Evolutionary conservation across 345 rosid species (phyloP), one percentile per base, ranked within the genome.

Genomic region (Nephelium lappaceum): DNA sequence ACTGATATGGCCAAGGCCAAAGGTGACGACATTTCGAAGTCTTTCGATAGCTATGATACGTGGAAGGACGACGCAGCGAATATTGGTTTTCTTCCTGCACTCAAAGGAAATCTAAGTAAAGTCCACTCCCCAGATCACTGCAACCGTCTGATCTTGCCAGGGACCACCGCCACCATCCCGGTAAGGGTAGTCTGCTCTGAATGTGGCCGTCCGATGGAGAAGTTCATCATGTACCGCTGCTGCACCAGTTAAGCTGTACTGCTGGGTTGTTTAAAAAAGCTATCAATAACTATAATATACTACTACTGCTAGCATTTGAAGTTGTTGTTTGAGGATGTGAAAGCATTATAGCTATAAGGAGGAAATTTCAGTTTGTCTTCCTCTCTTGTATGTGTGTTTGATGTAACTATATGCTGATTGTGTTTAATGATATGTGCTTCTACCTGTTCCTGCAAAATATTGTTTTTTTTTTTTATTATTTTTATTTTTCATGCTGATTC

Each of bases 151-250:
- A 64, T 64, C 15, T 79, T 90, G 53, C 93, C 93, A 0, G 88
- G 84, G 15, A 79, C 79, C 4, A 70, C 82, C 0, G 92, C 90
- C 1, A 47, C n/a, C 8, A 78, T 89, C 43, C 90, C 89, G 2
- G 92, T 87, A 38, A 73, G 45, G 80, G 86, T 92, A 25, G 84
- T 85, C 6, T 92, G 97, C 23, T 82, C 88, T 5, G 92, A 90
- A 55, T 92, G 94, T 11, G 76, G 80, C 16, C 80, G 86, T 8
- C 53, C 79, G 1, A 88, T 90, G 94, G 91, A 92, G 84, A 88
- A 85, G 81, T 88, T 85, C 81, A 73, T 84, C 81, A 84, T 85
- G 88, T 92, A 89, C 58, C 85, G 88, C 0, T 92, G 94, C 83
- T 90, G 92, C 82, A 81, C 62, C 1, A 89, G 89, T 41, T 91